Evolutionary conservation across 306 rosid genomes (phyloP), one percentile per base, ranked within the genome.

Genomic region (Pyrus communis): DNA sequence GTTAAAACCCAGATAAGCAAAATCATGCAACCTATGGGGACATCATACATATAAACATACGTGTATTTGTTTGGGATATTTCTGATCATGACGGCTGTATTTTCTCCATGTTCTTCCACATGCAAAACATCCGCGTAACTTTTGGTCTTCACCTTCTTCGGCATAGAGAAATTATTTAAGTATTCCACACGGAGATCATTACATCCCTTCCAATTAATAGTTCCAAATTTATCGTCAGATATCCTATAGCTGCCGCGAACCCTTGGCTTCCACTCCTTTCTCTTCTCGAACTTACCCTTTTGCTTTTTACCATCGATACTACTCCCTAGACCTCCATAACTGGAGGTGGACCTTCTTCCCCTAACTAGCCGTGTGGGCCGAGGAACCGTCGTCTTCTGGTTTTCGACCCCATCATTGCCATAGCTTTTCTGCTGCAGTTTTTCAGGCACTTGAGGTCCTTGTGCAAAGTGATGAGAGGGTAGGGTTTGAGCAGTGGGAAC

Each of bases 61-160:
- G 78, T 74, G 82, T 89, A 91, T 67, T 84, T 89, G 62, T 77
- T 84, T 0, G 94, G 94, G 1, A 89, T 81, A 69, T 91, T 91
- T 46, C 64, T 75, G 0, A 91, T 89, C 97, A 91, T 91, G 0
- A 91, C 70, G 1, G 89, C 87, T 0, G 94, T 89, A 25, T 69
- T 35, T 0, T 59, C 45, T n/a, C 73, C 81, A 9, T 66, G 79
- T 2, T 1, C 35, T 0, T 30, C 23, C 7, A 87, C 42, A 0
- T 87, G 87, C 4, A 77, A 11, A 2, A 52, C 49, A 9, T 73
- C 55, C 7, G 64, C 58, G 28, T 2, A 51, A 3, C 49, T 40
- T 25, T 52, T 46, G 23, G 9, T 71, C 77, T 9, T 11, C 30
- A n/a, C 25, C 77, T 19, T 70, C 33, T 33, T 23, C 0, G 42